A percentile compares a stretch with the other conserved stretches of the same genome.
Conservation (phyloP, 768 basidiomycete genomes). For the Suillus clintonianus region DNA sequence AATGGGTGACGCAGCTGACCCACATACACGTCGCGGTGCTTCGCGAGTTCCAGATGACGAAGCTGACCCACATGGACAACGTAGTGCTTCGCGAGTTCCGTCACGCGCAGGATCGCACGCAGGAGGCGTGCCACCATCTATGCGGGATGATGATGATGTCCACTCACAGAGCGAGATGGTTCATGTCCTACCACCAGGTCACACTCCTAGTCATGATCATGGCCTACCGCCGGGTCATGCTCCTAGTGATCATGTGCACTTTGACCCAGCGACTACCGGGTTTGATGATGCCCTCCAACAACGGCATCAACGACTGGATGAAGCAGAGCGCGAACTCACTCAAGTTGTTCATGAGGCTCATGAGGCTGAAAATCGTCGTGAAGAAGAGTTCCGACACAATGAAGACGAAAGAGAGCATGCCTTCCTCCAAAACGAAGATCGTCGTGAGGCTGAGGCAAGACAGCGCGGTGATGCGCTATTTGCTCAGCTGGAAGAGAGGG, state of each 20-base stretch:
- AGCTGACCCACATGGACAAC: not conserved
- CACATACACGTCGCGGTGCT: not conserved
- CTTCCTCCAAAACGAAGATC: conserved; percentile 60
- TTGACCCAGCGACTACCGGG: conserved; percentile 23
- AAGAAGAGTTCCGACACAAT: conserved; percentile 59
- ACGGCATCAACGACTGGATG: conserved; percentile 57
- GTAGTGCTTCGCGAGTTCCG: conserved; percentile 9
- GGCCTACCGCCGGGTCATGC: conserved; percentile 14
- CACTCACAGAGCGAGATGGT: conserved; percentile 27
- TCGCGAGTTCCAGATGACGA: not conserved
- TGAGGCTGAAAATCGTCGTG: conserved; percentile 64
- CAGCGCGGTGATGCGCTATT: conserved; percentile 34
- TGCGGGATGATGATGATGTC: conserved; percentile 18
- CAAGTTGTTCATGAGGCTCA: conserved; percentile 50
- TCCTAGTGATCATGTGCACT: conserved; percentile 6
- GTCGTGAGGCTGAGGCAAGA: conserved; percentile 57
- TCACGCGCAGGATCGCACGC: conserved; percentile 19
- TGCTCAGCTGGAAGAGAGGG: conserved; percentile 29
- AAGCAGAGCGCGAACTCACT: conserved; percentile 52
- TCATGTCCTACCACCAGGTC: conserved; percentile 18
- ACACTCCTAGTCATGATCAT: conserved; percentile 12
- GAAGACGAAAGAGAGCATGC: conserved; percentile 66
- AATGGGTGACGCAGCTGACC: not conserved
- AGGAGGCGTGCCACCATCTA: conserved; percentile 8
- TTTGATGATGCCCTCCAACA: conserved; percentile 48